Evolutionary conservation across 2,329 filamentous ascomycete species (phyloP), one percentile per base, ranked within the genome.

Genomic region (Acephala macrosclerotiorum): DNA sequence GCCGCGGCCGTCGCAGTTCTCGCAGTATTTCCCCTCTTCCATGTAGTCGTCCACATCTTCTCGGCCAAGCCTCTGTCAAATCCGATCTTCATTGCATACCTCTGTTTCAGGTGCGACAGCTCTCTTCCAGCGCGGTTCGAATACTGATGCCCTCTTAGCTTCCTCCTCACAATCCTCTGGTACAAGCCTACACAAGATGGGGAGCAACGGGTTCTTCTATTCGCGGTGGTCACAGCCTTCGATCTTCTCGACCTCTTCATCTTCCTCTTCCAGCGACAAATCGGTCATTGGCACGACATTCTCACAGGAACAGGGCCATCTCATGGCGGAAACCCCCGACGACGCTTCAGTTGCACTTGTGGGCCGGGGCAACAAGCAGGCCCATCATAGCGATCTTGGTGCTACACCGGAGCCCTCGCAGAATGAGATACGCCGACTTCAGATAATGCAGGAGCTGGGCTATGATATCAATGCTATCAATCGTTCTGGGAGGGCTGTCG

Each of bases 221-320:
- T 64, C 57, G 62, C 57, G 26, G n/a, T 64, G 12, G 62, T 64
- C 33, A 64, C 62, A 45, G 35, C 62, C 47, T 55, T 60, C 47
- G 62, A 64, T 45, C 58, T 64, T 47, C 58, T 64, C 62, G 62
- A 49, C 25, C 29, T 60, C n/a, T 26, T 60, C 25, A 40, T 64
- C 57, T 64, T 64, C 57, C 57, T 64, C 57, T 47, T 64, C 35
- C 58, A 61, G 62, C 45, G 62, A 42, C 62, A 42, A 56, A 64
- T 33, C 29, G 29, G 29, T 64, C 61, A 59, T 33, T 64, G 61
- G 38, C 55, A 42, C 49, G 12, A 42, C 53, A 42, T 36, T 35
- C 55, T 42, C 55, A 47, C 29, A 47, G 35, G 60, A 61, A 47
- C 47, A 61, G 55, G 60, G 20, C 20, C 26, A 61, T 38, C 14